Evolutionary conservation across 768 basidiomycete genomes (phyloP), one percentile per base, ranked within the genome.

Genomic region (Pisolithus tinctorius): DNA sequence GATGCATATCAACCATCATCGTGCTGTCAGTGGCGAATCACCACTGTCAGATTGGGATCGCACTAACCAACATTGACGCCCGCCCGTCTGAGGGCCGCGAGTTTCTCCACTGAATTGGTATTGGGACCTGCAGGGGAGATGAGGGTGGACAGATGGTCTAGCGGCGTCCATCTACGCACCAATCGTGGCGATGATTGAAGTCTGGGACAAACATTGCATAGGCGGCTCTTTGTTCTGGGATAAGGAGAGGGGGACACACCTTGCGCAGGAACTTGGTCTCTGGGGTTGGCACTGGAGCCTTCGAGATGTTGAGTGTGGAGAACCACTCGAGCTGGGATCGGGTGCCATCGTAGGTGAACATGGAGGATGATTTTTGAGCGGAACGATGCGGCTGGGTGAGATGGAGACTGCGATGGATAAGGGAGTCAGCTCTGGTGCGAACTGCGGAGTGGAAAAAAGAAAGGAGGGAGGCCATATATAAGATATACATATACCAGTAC

Each of bases 111-210:
- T 36, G 76, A 78, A 78, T 99, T 98, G 62, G 86, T 86, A 75
- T 97, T 97, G 58, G 96, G 96, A 39, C 93, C 92, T 93, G 58
- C 44, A 60, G 48, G 42, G n/a, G 44, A 31, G 29, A 39, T 63
- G 53, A 58, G 48, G 44, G 30, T 17, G 38, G 48, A 27, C 41
- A n/a, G 20, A 11, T 27, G 30, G 4, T 42, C 13, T 39, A n/a
- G 11, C 45, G 14, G 27, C 11, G 53, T 57, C 43, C 46, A 51
- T 53, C 51, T 55, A 31, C 78, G 54, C 59, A 88, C 95, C 96
- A 64, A 99, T 99, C 59, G 96, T 99, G 53, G 94, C 95, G 69
- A 99, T 98, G 73, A 99, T 98, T 54, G 89, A 79, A 13, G 93
- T 96, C 96, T 99, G 60, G 26, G 26, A 17, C 40, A n/a, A 17